Base-by-base conservation (phyloP, 805 yeast genomes). In the Yamadazyma endophytica region DNA sequence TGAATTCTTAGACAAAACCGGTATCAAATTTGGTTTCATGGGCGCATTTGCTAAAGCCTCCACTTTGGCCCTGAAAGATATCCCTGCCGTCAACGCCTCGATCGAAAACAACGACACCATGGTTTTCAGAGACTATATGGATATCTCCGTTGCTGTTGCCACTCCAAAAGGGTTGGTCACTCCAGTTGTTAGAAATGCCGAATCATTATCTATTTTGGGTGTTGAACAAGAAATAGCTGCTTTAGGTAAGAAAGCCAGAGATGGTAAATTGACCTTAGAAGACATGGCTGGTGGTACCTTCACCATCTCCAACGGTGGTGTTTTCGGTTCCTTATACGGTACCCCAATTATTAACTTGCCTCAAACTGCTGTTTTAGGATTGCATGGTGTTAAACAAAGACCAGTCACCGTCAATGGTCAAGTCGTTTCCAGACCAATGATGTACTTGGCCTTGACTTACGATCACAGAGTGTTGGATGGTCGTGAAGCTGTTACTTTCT, bases 211-310 rank as follows among this genome's bases (percentile, higher is more conserved):
- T 28, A 84, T 92, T 28, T 68, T 92, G 51, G 97, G 84, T 44
- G 81, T 92, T 44, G 98, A 92, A 69, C 64, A 79, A 50, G 96
- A 86, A 64, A 90, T 92, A 46, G 58, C 77, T 35, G 64, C 68
- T 48, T 73, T 92, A 52, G 92, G 97, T 65, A 70, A 69, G 56
- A 90, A 87, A 70, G 98, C 98, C 42, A 85, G 97, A 65, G 97
- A 90, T 59, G 92, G 92, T 55, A 89, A 92, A 70, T 76, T 92
- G 56, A 86, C 97, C 34, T 68, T 92, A 45, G 98, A 92, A 73
- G 98, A 92, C 64, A 90, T 92, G 97, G 77, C 96, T 40, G 98
- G 98, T 62, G 98, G 98, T 64, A 89, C 97, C 39, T 89, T 92
- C 75, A 92, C 98, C 54, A 92, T 92, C 53, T 92, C 97, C 34